Evolutionary conservation across 768 basidiomycete genomes (phyloP), one percentile per base, ranked within the genome.

Genomic region (Chalciporus piperatus): DNA sequence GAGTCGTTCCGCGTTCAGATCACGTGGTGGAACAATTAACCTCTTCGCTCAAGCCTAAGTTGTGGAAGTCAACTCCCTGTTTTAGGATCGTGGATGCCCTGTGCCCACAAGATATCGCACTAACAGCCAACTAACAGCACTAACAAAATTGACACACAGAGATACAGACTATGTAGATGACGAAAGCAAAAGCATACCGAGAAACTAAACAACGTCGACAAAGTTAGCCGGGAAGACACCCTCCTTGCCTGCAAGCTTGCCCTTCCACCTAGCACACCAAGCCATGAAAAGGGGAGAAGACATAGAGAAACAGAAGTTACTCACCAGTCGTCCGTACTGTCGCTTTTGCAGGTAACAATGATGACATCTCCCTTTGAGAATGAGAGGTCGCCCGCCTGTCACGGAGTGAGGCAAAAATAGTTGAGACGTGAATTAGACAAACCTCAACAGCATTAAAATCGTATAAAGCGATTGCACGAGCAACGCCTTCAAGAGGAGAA

Each of bases 151-250:
- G n/a, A n/a, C n/a, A n/a, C n/a, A n/a, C n/a, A n/a, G n/a, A n/a
- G n/a, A n/a, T n/a, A n/a, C n/a, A n/a, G n/a, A 39, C 33, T 22
- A 43, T 43, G 20, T 20, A 52, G 20, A 47, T 38, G 42, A 52
- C 13, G 19, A 49, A n/a, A n/a, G n/a, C n/a, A n/a, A n/a, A n/a
- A 20, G 32, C 6, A 22, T 51, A 22, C 28, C 30, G 17, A 25
- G 10, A 12, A 11, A 14, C 54, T 63, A 78, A 23, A 76, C 69
- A 50, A 89, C 67, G 63, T 89, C 86, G n/a, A 90, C 86, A 59
- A 89, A 89, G 65, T 91, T 91, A 14, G 89, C 89, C 30, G 89
- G 89, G 66, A 92, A 92, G 41, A 85, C 78, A 0, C 90, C 90
- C 57, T 80, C 72, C 35, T 74, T 66, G 14, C 76, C 77, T 19